A percentile compares a stretch with the other conserved stretches of the same genome.
These are phyloP conservation scores for Sonneratia caseolaris DNA, from an alignment of 345 rosid genomes.

Conservation along the genomic window DNA sequence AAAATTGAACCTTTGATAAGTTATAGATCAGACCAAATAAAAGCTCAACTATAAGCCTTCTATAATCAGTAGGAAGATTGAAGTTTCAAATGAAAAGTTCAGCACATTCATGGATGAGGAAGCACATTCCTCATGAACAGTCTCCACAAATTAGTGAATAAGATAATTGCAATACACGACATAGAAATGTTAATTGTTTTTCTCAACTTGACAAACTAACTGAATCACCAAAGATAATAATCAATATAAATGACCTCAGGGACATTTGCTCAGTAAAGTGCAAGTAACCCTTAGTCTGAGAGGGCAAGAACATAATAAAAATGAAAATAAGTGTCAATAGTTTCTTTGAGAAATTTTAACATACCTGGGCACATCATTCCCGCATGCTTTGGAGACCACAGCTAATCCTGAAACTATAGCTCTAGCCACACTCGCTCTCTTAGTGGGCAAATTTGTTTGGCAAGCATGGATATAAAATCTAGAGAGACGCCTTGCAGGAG, in stretches of 20 bases:
- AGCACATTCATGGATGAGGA: not conserved
- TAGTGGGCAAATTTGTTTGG: slow-evolving; percentile 35
- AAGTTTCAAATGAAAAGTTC: not conserved
- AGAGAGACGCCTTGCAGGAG: slow-evolving; percentile 84
- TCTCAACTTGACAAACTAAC: not conserved
- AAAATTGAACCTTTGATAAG: slow-evolving; percentile 5
- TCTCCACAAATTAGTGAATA: not conserved
- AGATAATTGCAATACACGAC: not conserved
- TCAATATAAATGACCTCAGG: not conserved
- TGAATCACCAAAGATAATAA: not conserved
- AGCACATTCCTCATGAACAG: not conserved
- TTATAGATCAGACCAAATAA: not conserved
- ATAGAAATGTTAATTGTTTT: too few species aligned
- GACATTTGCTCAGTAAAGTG: not conserved
- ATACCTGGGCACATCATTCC: slow-evolving; percentile 89
- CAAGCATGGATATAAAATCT: slow-evolving; percentile 80
- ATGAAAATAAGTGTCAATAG: not conserved
- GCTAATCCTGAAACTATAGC: slow-evolving; percentile 73
- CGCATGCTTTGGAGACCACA: slow-evolving; percentile 88
- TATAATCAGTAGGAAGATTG: not conserved
- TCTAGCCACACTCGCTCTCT: slow-evolving; percentile 61
- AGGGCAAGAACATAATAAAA: not conserved
- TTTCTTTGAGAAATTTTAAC: not conserved
- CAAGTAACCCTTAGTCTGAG: not conserved
- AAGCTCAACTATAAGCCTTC: not conserved